Base-by-base conservation (phyloP, 2,329 filamentous ascomycete genomes). In the Dothideomycetes sp. region DNA sequence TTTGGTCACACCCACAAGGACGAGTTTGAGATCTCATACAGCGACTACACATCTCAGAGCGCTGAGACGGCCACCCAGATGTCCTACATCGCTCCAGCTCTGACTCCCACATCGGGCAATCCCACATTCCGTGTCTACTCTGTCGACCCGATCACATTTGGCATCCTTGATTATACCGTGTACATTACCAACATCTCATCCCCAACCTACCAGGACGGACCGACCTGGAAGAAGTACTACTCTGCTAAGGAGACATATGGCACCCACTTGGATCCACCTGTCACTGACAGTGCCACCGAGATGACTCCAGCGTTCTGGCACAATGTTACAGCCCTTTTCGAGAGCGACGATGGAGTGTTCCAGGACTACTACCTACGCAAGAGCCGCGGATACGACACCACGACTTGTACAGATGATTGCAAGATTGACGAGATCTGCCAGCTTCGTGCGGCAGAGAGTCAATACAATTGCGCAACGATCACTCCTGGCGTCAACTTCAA, bases 221-320 rank as follows among this genome's bases (percentile, higher is more conserved):
- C 73, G 2, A 52, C 59, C n/a, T 78, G 72, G 72, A 59, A 56
- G 5, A 66, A 67, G 37, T 70, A 72, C 52, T 77, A 77, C 55
- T 73, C 70, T 2, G 73, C 70, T 22, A 72, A 69, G 50, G 66
- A 68, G 38, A 57, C 62, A 5, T 77, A 77, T 48, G 72, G 71
- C 4, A 47, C 62, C 1, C 55, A 66, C 1, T 54, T 71, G 11
- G 51, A 44, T 19, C 65, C 69, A 29, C 62, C 68, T 1, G 46
- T 68, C 14, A 54, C 53, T 8, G 60, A 61, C 3, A 55, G 54
- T 0, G 36, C 46, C 1, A 51, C 52, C 4, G 64, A 77, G 46
- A 63, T 79, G 24, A 72, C 68, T 1, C 68, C 73, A 0, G 66
- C 66, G 1, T 77, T 77, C 54, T 78, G 74, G 73, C 73, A 77